Conservation (phyloP, 148 eudicot species). For the Mesembryanthemum crystallinum region DNA sequence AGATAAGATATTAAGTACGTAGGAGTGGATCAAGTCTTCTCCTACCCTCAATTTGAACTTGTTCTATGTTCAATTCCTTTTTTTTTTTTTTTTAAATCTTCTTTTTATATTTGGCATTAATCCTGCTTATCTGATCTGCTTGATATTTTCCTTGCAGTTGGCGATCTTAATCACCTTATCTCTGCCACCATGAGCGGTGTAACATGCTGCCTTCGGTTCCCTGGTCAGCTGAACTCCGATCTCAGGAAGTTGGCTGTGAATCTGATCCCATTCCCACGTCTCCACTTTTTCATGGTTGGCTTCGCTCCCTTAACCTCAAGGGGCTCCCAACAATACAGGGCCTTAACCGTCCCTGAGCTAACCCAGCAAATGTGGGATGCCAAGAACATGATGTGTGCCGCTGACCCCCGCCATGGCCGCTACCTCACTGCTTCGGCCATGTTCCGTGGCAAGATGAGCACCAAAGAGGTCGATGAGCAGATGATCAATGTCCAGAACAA, state of each 20-base stretch:
- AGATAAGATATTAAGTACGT: too few relatives aligned
- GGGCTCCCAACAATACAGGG: background rate
- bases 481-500: constrained; percentile 59
- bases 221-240: background rate
- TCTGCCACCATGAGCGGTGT: background rate
- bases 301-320: background rate
- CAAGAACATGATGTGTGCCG: constrained; percentile 93
- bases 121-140: too few relatives aligned
- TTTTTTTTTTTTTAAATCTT: too few relatives aligned
- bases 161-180: background rate
- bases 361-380: constrained; percentile 89
- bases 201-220: background rate
- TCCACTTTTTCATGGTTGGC: background rate
- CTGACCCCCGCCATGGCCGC: constrained; percentile 55
- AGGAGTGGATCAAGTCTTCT: too few relatives aligned
- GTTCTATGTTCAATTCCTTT: too few relatives aligned
- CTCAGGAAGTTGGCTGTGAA: background rate
- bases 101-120: too few relatives aligned
- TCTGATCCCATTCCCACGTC: background rate
- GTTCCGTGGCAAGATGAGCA: constrained; percentile 65
- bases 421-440: constrained; percentile 62
- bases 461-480: constrained; percentile 55
- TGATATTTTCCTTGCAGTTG: background rate
- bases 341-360: constrained; percentile 42
- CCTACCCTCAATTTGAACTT: too few relatives aligned